These are phyloP conservation scores for Salix dunnii DNA, from an alignment of 345 rosid species.

Conservation along the genomic window DNA sequence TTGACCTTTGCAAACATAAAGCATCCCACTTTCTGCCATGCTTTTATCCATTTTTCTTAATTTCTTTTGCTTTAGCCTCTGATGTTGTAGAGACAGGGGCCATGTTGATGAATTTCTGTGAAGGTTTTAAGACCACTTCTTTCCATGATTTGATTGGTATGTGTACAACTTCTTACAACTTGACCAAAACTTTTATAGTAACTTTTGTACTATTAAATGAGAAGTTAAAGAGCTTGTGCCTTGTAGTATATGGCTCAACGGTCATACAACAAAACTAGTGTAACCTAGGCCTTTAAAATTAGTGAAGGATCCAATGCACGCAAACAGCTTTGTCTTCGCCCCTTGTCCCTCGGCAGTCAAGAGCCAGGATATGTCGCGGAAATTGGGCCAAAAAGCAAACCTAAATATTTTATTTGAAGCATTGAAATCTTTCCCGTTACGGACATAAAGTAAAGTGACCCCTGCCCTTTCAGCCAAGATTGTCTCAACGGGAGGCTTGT, in stretches of 20 bases:
- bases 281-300: not conserved
- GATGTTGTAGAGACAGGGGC: slow-evolving; percentile 5
- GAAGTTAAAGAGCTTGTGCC: not conserved
- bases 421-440: not conserved
- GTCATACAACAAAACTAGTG: not conserved
- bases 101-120: slow-evolving; percentile 16
- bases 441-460: not conserved
- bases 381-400: not conserved
- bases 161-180: slow-evolving; percentile 2
- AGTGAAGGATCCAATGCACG: not conserved
- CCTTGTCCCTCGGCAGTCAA: not conserved
- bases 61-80: not conserved
- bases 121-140: slow-evolving; percentile 21
- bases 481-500: not conserved
- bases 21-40: slow-evolving; percentile 26
- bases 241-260: not conserved
- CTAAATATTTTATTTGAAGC: not conserved
- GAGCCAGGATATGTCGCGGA: not conserved
- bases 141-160: slow-evolving; percentile 22
- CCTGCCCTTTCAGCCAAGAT: not conserved
- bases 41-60: slow-evolving; percentile 20
- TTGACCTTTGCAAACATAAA: slow-evolving; percentile 47
- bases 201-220: not conserved
- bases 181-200: not conserved
- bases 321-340: not conserved